These are phyloP conservation scores for Phytopythium cucurbitacearum DNA, from an alignment of 352 stramenopile genomes.

Conservation along the genomic window DNA sequence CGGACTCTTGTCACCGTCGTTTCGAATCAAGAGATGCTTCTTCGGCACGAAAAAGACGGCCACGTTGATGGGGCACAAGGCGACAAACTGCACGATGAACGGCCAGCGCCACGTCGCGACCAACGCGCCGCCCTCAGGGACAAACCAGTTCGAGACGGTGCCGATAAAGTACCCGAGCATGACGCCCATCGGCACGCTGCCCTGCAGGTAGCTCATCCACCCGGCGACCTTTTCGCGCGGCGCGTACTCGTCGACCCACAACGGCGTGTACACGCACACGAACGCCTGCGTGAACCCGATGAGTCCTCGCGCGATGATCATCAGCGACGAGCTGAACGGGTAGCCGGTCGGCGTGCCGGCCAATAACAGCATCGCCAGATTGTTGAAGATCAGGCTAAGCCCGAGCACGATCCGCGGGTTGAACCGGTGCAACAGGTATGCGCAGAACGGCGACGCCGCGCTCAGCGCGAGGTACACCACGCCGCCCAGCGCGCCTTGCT, in stretches of 20 bases:
- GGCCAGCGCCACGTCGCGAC: conserved; percentile 82
- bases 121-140: conserved; percentile 53
- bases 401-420: conserved; percentile 62
- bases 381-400: conserved; percentile 71
- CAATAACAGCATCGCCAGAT: conserved; percentile 67
- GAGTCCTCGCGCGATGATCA: conserved; percentile 62
- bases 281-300: conserved; percentile 86
- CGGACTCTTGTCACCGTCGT: conserved; percentile 40
- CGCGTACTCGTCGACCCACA: conserved; percentile 85
- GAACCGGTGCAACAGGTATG: conserved; percentile 68
- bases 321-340: conserved; percentile 56
- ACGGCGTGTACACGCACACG: conserved; percentile 76
- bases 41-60: conserved; percentile 79
- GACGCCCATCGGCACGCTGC: conserved; percentile 77
- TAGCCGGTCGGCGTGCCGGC: conserved; percentile 71
- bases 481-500: conserved; percentile 71
- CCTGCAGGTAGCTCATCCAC: conserved; percentile 86
- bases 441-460: conserved; percentile 70
- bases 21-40: conserved; percentile 73
- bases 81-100: conserved; percentile 80
- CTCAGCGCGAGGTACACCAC: conserved; percentile 80
- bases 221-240: conserved; percentile 65
- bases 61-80: conserved; percentile 66
- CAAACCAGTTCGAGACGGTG: conserved; percentile 78
- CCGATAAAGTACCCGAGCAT: conserved; percentile 85